phyloP scores from a whole-genome alignment of 257 asterid species.

The Solanum habrochaites region DNA sequence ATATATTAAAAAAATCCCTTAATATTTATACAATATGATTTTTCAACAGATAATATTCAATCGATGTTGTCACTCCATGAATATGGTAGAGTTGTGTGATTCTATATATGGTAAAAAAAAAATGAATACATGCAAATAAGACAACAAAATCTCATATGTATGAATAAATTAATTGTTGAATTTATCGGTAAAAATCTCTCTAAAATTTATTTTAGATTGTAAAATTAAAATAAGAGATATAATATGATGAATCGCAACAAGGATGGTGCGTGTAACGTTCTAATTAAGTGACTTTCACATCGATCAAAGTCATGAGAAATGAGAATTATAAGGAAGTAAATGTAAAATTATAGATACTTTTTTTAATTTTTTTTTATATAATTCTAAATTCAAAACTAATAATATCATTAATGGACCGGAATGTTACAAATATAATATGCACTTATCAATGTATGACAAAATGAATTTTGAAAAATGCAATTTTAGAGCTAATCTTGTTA shows the following conservation, averaged over 20 bases:
- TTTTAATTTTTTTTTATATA: too few species aligned
- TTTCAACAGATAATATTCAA: background rate
- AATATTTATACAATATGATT: background rate
- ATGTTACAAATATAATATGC: background rate
- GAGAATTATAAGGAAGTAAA: too few species aligned
- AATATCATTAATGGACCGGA: background rate
- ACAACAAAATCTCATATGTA: background rate
- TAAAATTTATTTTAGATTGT: background rate
- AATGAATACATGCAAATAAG: background rate
- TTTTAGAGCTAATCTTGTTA: background rate
- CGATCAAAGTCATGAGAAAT: too few species aligned
- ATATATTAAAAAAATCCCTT: too few species aligned
- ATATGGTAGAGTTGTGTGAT: background rate
- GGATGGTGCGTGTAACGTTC: too few species aligned
- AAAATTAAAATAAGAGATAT: background rate
- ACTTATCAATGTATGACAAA: background rate
- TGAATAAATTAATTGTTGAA: background rate
- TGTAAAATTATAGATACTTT: rapidly evolving
- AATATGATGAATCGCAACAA: background rate
- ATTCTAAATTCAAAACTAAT: background rate
- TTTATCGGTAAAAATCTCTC: background rate
- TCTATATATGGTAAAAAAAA: too few species aligned
- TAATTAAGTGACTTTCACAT: too few species aligned
- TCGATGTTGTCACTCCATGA: background rate
- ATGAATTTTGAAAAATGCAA: background rate